Evolutionary conservation across 23 red algal species (phyloP).

Genomic region (Agarophyton chilense): DNA sequence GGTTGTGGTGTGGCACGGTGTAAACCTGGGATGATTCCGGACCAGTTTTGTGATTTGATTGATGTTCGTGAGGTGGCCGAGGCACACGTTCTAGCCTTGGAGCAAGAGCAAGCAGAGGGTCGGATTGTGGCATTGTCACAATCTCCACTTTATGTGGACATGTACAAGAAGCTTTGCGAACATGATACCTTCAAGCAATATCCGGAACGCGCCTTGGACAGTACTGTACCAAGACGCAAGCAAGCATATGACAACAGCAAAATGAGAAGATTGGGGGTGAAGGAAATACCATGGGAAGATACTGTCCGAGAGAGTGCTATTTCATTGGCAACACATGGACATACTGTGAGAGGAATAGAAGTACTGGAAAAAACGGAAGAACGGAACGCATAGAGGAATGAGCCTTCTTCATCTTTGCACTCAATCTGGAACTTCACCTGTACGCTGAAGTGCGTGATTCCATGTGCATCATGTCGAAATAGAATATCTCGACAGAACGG

Average conservation of each 20-base stretch:
- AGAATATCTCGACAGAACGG: no score
- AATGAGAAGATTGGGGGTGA: conserved; percentile 1
- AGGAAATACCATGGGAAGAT: conserved; percentile 28
- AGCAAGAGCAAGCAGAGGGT: conserved; percentile 5
- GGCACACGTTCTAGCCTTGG: conserved; percentile 28
- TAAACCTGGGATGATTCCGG: conserved; percentile 10
- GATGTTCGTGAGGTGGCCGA: conserved; percentile 33
- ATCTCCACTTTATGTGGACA: conserved; percentile 11
- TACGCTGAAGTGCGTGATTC: no score
- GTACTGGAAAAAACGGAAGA: not conserved
- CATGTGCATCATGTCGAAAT: no score
- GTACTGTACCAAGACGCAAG: not conserved
- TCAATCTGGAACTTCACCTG: no score
- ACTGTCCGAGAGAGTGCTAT: conserved; percentile 17
- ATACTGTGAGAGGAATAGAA: not conserved
- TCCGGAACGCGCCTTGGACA: not conserved
- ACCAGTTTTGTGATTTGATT: conserved; percentile 13
- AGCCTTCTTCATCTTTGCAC: no score
- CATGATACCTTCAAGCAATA: not conserved
- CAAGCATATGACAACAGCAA: conserved; percentile 15
- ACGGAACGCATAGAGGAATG: no score
- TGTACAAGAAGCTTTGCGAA: conserved; percentile 20
- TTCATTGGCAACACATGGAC: not conserved
- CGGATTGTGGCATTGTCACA: conserved; percentile 10
- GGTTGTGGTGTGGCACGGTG: conserved; percentile 11